A percentile compares a stretch with the other conserved stretches of the same genome.
Conservation (phyloP, 768 basidiomycete species). For the Coprinopsis sp. region DNA sequence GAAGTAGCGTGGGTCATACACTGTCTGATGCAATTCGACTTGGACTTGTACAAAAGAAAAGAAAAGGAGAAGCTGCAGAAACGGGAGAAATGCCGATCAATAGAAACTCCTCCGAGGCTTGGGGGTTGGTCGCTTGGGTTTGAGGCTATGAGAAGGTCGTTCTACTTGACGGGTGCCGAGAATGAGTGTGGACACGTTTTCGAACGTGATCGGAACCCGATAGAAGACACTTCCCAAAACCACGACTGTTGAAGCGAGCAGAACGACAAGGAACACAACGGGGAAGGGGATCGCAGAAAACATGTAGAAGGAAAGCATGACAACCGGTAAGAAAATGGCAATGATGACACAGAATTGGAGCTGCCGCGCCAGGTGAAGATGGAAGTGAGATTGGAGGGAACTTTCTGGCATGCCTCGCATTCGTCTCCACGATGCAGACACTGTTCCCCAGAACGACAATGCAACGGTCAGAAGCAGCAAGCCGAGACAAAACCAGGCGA, state of each 20-base stretch:
- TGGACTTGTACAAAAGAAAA: too few relatives aligned
- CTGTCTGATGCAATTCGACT: too few relatives aligned
- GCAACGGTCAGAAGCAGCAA: conserved; percentile 1
- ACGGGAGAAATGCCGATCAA: too few relatives aligned
- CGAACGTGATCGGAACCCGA: conserved; percentile 8
- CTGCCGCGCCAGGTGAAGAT: conserved; percentile 22
- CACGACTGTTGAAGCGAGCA: conserved; percentile 1
- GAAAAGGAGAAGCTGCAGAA: too few relatives aligned
- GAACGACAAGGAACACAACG: conserved; percentile 6
- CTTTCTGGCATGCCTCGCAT: conserved; percentile 4
- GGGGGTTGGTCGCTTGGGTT: background rate
- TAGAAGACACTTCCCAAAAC: conserved; percentile 8
- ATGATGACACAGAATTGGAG: conserved; percentile 5
- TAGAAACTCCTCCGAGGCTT: conserved; percentile 6
- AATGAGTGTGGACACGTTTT: conserved; percentile 7
- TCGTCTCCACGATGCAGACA: conserved; percentile 6
- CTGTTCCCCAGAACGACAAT: conserved; percentile 6
- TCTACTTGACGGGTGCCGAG: conserved; percentile 2
- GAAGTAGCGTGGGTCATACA: too few relatives aligned
- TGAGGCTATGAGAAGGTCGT: background rate
- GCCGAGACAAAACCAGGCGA: conserved; percentile 1
- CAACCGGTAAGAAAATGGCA: conserved; percentile 4
- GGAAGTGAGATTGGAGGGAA: conserved; percentile 18
- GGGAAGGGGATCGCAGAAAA: conserved; percentile 8
- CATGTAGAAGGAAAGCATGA: conserved; percentile 4